A percentile compares a stretch with the other conserved stretches of the same genome.
Conservation (phyloP, 1,284 basidiomycete genomes). For the Thecaphora thlaspeos region DNA sequence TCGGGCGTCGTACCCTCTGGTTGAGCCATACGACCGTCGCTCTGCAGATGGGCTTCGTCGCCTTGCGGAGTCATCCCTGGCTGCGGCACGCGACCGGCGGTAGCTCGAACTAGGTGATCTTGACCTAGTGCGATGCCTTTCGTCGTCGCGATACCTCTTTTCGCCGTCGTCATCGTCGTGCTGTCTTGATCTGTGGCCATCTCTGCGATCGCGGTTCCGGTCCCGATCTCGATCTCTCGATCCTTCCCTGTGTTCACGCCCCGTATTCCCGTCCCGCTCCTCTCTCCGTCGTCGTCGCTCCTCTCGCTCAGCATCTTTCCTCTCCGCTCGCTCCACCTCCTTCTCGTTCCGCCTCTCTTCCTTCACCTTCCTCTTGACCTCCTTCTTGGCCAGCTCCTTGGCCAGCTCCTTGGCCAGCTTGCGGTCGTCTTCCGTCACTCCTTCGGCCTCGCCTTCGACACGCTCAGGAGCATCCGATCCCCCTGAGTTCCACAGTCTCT, state of each 20-base stretch:
- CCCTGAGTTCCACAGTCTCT: conserved; percentile 12
- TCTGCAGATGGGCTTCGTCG: too few relatives aligned
- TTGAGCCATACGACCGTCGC: too few relatives aligned
- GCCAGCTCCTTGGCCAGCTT: conserved; percentile 39
- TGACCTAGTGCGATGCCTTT: not conserved
- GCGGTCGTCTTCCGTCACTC: conserved; percentile 36
- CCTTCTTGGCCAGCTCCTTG: conserved; percentile 25
- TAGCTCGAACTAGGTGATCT: not conserved
- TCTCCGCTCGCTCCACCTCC: conserved; percentile 7
- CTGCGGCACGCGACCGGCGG: not conserved
- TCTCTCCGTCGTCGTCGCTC: too few relatives aligned
- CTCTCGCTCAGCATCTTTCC: conserved; percentile 6
- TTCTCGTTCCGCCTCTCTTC: conserved; percentile 9
- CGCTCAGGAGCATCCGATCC: not conserved
- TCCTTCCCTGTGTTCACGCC: not conserved
- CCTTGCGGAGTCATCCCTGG: too few relatives aligned
- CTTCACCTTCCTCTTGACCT: conserved; percentile 11
- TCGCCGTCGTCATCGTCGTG: conserved; percentile 6
- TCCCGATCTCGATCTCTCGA: conserved; percentile 1
- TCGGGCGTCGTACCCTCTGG: too few relatives aligned
- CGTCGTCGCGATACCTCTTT: not conserved
- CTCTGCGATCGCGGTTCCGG: conserved; percentile 1
- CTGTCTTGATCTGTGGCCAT: conserved; percentile 5
- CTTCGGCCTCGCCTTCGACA: conserved; percentile 10
- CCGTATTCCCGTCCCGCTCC: too few relatives aligned